Base-by-base conservation (phyloP, 2,329 filamentous ascomycete genomes). In the Fusarium nodosum region DNA sequence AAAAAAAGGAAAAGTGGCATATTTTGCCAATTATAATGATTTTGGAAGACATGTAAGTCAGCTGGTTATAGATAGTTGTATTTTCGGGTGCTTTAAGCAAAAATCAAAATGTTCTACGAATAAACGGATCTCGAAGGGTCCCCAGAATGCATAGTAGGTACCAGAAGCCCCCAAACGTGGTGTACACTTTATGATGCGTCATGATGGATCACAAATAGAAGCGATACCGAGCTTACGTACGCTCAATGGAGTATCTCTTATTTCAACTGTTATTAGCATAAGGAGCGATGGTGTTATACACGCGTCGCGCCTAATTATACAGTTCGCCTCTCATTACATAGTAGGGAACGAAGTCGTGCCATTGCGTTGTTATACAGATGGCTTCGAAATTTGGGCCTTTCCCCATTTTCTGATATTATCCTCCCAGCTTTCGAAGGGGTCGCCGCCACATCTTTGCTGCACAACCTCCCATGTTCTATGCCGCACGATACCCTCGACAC, bases 381-480 rank as follows among this genome's bases (percentile, higher is more conserved):
- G 55, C 36, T 65, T 58, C 13, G 50, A 44, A 41, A 69, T 67
- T 47, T 73, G 76, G 15, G 67, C 60, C 53, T 80, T 83, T 70
- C 85, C 82, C 92, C 92, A 94, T 38, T 79, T 79, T 66, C 87
- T 85, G 47, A 93, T 77, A 3, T 89, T 90, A 61, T 86, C 84
- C 75, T 94, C 89, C 86, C 90, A 93, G 18, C 82, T 84, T 42
- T 83, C 81, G 3, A 82, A 83, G 39, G 83, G 81, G 48, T 85
- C 86, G 12, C 83, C 87, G 76, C 83, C 87, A 77, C 96, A 98
- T 71, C 93, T 86, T 75, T 94, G 91, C 41, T 85, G 86, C 5
- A 97, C 85, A 28, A 97, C 78, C 1, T 86, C 85, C 95, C 96
- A 98, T 1, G 92, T 97, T 77, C 94, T 87, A 52, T 87, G 85